A percentile compares a stretch with the other conserved stretches of the same genome.
Conservation (phyloP, 2,329 filamentous ascomycete species). For the Cercospora nicotianae region DNA sequence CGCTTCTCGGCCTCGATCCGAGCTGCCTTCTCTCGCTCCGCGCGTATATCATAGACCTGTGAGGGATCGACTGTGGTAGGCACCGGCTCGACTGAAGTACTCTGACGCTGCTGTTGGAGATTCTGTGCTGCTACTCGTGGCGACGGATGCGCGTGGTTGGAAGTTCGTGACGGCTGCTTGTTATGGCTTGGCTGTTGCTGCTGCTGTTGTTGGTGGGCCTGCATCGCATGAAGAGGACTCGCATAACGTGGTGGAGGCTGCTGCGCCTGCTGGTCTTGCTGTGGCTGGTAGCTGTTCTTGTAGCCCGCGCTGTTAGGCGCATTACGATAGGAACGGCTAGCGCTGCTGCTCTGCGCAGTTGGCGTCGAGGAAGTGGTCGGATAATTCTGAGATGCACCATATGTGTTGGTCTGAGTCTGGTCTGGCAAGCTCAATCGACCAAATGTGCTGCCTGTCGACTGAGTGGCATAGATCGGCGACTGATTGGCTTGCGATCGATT, state of each 20-base stretch:
- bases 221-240: conserved; percentile 35
- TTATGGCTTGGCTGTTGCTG: conserved; percentile 19
- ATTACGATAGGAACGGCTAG: conserved; percentile 25
- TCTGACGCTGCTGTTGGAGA: conserved; percentile 27
- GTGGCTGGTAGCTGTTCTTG: conserved; percentile 25
- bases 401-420: conserved; percentile 25
- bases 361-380: conserved; percentile 9
- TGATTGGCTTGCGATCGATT: conserved; percentile 28
- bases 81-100: conserved; percentile 35
- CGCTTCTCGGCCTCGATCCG: conserved; percentile 35
- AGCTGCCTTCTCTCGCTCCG: conserved; percentile 48
- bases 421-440: conserved; percentile 30
- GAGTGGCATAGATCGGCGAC: conserved; percentile 31
- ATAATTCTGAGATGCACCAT: conserved; percentile 19
- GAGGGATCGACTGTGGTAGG: conserved; percentile 54
- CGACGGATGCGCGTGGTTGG: conserved; percentile 28
- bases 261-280: conserved; percentile 21
- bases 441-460: conserved; percentile 26
- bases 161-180: conserved; percentile 27
- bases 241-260: conserved; percentile 34
- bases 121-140: conserved; percentile 29
- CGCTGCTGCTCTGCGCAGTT: conserved; percentile 11
- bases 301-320: conserved; percentile 29
- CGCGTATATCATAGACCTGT: conserved; percentile 56
- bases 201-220: conserved; percentile 29